Conservation (phyloP, 2,329 filamentous ascomycete genomes). For the Helminthosporium solani region DNA sequence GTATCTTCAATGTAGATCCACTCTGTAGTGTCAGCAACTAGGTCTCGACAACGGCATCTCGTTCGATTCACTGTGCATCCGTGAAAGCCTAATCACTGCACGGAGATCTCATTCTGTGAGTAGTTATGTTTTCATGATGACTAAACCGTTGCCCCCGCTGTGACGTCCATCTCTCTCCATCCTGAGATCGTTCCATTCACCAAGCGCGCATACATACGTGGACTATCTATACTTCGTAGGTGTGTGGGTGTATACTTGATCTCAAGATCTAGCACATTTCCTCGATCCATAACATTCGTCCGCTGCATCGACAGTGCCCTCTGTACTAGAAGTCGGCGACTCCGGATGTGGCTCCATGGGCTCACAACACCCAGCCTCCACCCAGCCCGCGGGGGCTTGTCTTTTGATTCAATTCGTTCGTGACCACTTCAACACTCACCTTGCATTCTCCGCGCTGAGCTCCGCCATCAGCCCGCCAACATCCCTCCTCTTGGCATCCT, state of each 20-base stretch:
- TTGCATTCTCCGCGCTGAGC: conserved; percentile 80
- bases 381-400: background rate
- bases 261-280: no score
- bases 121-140: no score
- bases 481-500: conserved; percentile 76
- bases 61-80: no score
- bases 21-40: conserved; percentile 8
- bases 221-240: no score
- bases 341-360: conserved; percentile 1
- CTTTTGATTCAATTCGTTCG: conserved; percentile 7
- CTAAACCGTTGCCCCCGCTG: no score
- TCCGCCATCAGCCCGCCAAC: conserved; percentile 78
- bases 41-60: background rate
- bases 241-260: no score
- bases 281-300: no score
- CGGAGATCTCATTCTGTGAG: no score
- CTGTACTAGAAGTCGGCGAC: conserved; percentile 3
- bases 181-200: no score
- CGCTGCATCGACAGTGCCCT: no score
- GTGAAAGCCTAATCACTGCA: background rate
- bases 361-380: background rate
- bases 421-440: conserved; percentile 49
- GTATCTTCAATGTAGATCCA: conserved; percentile 5
- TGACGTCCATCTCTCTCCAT: no score
- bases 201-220: no score